A percentile compares a stretch with the other conserved stretches of the same genome.
phyloP scores from a whole-genome alignment of 2,329 filamentous ascomycete genomes.

The Phialophora verrucosa region DNA sequence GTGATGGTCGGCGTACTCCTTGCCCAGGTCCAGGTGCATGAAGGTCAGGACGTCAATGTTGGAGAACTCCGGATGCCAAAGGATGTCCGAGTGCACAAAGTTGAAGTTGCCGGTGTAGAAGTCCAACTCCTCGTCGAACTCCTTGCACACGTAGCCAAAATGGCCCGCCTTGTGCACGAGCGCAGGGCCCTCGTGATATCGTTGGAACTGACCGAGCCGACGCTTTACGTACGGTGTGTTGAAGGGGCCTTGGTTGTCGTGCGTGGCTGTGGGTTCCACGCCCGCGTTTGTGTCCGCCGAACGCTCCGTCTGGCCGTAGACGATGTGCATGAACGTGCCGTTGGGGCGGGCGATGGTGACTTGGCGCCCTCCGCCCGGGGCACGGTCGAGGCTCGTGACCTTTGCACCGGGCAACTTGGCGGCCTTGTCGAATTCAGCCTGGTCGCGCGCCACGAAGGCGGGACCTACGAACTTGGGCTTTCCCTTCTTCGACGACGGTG shows the following conservation, averaged over 20 bases:
- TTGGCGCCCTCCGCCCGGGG: slow-evolving; percentile 33
- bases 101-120: slow-evolving; percentile 56
- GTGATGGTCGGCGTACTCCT: slow-evolving; percentile 57
- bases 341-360: slow-evolving; percentile 37
- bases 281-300: not conserved
- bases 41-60: slow-evolving; percentile 52
- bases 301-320: slow-evolving; percentile 44
- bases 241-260: slow-evolving; percentile 45
- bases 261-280: slow-evolving; percentile 22
- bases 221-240: slow-evolving; percentile 49
- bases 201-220: slow-evolving; percentile 47
- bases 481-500: slow-evolving; percentile 43
- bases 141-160: slow-evolving; percentile 49
- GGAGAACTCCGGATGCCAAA: slow-evolving; percentile 46
- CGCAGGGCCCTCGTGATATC: slow-evolving; percentile 53
- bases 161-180: slow-evolving; percentile 53
- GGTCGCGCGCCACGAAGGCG: slow-evolving; percentile 63
- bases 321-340: slow-evolving; percentile 37
- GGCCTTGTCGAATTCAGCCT: slow-evolving; percentile 61
- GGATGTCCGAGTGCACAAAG: slow-evolving; percentile 53
- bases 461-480: slow-evolving; percentile 62
- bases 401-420: slow-evolving; percentile 57
- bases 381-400: slow-evolving; percentile 53
- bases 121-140: slow-evolving; percentile 45
- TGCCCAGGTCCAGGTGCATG: slow-evolving; percentile 57